These are phyloP conservation scores for Adiantum capillusveneris DNA, from an alignment of 75 land plant genomes.

Conservation along the genomic window DNA sequence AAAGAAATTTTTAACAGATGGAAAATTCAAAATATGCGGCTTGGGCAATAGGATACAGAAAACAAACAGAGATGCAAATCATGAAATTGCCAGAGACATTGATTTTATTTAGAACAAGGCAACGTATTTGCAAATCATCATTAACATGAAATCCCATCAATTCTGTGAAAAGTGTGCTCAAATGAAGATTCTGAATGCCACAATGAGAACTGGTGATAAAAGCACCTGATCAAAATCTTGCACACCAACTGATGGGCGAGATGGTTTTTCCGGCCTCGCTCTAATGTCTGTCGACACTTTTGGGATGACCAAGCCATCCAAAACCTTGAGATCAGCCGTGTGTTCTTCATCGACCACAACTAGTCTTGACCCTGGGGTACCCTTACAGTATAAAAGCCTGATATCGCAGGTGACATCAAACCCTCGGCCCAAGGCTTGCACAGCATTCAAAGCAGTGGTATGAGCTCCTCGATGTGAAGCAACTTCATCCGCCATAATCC, in stretches of 20 bases:
- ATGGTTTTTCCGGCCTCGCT: constrained; percentile 9
- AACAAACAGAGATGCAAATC: too few species aligned
- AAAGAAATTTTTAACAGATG: too few species aligned
- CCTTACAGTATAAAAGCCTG: constrained; percentile 71
- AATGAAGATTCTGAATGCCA: too few species aligned
- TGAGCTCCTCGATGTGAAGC: constrained; percentile 13
- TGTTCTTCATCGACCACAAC: constrained; percentile 44
- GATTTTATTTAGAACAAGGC: too few species aligned
- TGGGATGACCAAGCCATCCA: constrained; percentile 23
- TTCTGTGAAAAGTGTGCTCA: too few species aligned
- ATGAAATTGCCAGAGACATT: too few species aligned
- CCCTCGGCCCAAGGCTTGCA: constrained; percentile 77
- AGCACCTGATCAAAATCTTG: constrained; percentile 40
- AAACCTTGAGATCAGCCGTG: constrained; percentile 31
- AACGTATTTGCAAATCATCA: too few species aligned
- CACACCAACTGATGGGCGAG: constrained; percentile 30
- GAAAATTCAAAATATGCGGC: too few species aligned
- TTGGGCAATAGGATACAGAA: too few species aligned
- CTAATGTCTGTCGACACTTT: constrained; percentile 39
- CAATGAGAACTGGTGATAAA: background rate
- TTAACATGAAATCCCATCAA: too few species aligned
- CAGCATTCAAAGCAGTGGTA: constrained; percentile 45
- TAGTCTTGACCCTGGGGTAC: constrained; percentile 43
- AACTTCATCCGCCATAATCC: background rate
- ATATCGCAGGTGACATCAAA: constrained; percentile 81